phyloP scores from a whole-genome alignment of 1,139 yeast species.

The Kluyveromyces marxianus region DNA sequence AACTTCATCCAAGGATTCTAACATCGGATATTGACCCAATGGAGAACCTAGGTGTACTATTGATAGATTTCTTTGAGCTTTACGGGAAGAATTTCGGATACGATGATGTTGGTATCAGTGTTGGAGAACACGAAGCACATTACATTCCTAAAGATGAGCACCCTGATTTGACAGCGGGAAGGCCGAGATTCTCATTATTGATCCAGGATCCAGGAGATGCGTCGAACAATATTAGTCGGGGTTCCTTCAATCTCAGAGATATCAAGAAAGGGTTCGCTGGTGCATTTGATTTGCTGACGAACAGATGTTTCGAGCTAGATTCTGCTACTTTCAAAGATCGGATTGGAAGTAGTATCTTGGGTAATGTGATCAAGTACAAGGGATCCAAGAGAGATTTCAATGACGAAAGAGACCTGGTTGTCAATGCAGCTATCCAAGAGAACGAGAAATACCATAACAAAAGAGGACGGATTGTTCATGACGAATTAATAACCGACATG shows the following conservation, averaged over 20 bases:
- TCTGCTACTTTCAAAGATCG: conserved; percentile 58
- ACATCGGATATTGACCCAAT: conserved; percentile 59
- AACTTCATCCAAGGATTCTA: conserved; percentile 69
- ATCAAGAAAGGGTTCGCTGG: conserved; percentile 86
- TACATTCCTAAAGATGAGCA: conserved; percentile 54
- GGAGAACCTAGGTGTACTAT: conserved; percentile 77
- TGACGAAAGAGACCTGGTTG: conserved; percentile 62
- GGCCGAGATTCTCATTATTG: conserved; percentile 59
- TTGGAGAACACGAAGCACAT: conserved; percentile 43
- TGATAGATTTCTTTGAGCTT: conserved; percentile 91
- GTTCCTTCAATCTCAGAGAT: conserved; percentile 75
- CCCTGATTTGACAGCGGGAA: conserved; percentile 41
- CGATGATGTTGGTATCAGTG: conserved; percentile 64
- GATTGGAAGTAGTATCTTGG: conserved; percentile 67
- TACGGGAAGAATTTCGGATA: conserved; percentile 90
- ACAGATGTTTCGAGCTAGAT: conserved; percentile 56
- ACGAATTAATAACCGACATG: conserved; percentile 20
- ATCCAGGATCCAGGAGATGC: conserved; percentile 90
- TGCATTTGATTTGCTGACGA: conserved; percentile 74
- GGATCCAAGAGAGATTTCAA: conserved; percentile 75
- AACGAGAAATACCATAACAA: conserved; percentile 27
- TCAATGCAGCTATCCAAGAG: conserved; percentile 48
- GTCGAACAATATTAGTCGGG: conserved; percentile 74
- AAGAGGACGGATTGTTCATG: conserved; percentile 23
- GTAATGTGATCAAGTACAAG: conserved; percentile 68